Base-by-base conservation (phyloP, 164 flowering plant species). In the Magnolia sinica region DNA sequence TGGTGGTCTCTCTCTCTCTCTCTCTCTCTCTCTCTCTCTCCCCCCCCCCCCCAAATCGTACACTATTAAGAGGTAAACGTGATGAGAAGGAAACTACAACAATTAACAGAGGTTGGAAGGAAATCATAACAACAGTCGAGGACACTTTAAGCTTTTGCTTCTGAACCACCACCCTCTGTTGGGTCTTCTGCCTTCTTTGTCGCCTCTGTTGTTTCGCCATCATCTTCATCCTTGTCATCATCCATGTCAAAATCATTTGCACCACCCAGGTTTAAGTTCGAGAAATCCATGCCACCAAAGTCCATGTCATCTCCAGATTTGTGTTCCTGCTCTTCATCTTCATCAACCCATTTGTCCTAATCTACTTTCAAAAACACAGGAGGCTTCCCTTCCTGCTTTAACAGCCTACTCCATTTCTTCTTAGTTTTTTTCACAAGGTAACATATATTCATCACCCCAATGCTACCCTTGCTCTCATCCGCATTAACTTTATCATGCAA, bases 291-390 rank as follows among this genome's bases (percentile, higher is more conserved):
- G 81, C 83, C 87, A 19, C 84, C 88, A 10, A 84, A 84, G 79
- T 85, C 92, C 88, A 83, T 83, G 61, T 80, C 87, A 65, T 77
- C 72, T 69, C 81, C 84, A 73, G 52, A 37, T 49, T 49, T 37
- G 9, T 18, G 59, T 74, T 64, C 90, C 8, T 76, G 76, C 73
- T 89, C 92, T 50, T 92, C 94, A 66, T 91, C 97, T 81, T 91
- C 94, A 85, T 92, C 94, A 50, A 89, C 83, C 97, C 97, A 92
- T 73, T 88, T 92, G 64, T 89, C 92, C 93, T 92, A 92, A 70
- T 92, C 94, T 75, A 88, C 90, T 76, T 88, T 87, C 70, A 92
- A 13, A 64, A 85, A 92, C 4, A 77, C 80, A 8, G 91, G 94
- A n/a, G 92, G 82, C 77, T 83, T 90, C 4, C 93, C 97, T 24